Evolutionary conservation across 106 monocot species (phyloP), one percentile per base, ranked within the genome.

Genomic region (Dioscorea dumetorum): DNA sequence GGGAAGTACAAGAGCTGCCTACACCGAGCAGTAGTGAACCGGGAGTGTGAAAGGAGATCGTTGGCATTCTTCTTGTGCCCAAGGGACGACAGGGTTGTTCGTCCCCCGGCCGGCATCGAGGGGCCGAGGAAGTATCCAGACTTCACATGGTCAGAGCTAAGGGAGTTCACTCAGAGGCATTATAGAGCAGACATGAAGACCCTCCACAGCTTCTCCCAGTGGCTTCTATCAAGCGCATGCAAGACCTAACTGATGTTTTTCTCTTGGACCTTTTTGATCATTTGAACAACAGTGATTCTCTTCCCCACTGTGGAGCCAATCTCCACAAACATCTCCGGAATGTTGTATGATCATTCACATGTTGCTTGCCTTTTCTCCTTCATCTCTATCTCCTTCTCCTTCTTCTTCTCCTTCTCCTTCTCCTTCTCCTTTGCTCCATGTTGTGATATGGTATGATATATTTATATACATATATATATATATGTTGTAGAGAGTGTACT

Each of bases 1-100:
- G 88, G 84, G 22, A 76, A 76, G 69, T 88, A 84, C 81, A 88
- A 88, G 67, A 88, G 88, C 57, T 84, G 88, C 68, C 76, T 88
- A 22, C 88, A 88, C 63, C 60, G 88, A 11, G 88, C 84, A 22
- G 88, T 88, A 33, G 88, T 88, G 70, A 88, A 88, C 81, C 61
- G 49, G 34, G 66, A 52, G 12, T 41, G 60, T 49, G 84, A 84
- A 67, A 70, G 88, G 62, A 67, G 73, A 34, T 88, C 88, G 33
- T 62, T 88, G 49, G 84, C 84, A 14, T 88, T 84, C 79, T 88
- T 88, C 63, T 76, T 88, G 1, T 85, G 88, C 73, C 88, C 88
- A 3, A 64, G 54, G 65, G 84, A 82, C 54, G 81, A 88, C 63
- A 65, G 63, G 48, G 81, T 84, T 66, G 76, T 88, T 14, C 18